Base-by-base conservation (phyloP, 2,329 filamentous ascomycete genomes). In the Exophiala alcalophila region DNA sequence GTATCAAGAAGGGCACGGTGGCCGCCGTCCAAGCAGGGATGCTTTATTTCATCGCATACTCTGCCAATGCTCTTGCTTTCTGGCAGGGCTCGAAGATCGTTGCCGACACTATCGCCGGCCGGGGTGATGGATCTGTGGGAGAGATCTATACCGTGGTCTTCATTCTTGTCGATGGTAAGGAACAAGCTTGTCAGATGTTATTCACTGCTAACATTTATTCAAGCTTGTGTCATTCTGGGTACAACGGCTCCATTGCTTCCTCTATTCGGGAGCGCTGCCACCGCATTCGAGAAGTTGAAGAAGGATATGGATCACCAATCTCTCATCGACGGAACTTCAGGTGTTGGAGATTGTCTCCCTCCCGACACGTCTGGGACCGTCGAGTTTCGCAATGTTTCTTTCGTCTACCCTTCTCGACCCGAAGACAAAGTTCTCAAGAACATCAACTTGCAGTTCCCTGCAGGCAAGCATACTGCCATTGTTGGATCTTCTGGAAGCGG, bases 271-370 rank as follows among this genome's bases (percentile, higher is more conserved):
- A 64, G 66, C 9, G 73, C 71, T 2, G 62, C 69, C 8, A 67
- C 67, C n/a, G 67, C 80, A 1, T 85, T 76, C 52, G 63, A 73
- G 42, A 78, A 80, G 35, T 63, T 86, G 4, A 68, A 69, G 10
- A 65, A 71, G 23, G 79, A 81, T 30, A 80, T 84, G 34, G 70
- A 80, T 10, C 68, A 69, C 4, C 45, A 58, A 23, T 67, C 71
- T 0, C 57, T 62, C 21, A 77, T 78, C 34, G 70, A 77, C 40
- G 43, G 36, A 11, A 46, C 40, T 10, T 12, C 27, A 25, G 28
- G 27, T 26, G 23, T 25, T 5, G 35, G 33, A 23, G 9, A 29
- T 10, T 15, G 12, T n/a, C 19, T 41, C 11, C 15, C 21, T 7
- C 24, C 19, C 5, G 30, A 35, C n/a, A 25, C 41, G 4, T 21